Conservation (phyloP, 1,139 yeast genomes). For the Schizosaccharomyces versatilis region DNA sequence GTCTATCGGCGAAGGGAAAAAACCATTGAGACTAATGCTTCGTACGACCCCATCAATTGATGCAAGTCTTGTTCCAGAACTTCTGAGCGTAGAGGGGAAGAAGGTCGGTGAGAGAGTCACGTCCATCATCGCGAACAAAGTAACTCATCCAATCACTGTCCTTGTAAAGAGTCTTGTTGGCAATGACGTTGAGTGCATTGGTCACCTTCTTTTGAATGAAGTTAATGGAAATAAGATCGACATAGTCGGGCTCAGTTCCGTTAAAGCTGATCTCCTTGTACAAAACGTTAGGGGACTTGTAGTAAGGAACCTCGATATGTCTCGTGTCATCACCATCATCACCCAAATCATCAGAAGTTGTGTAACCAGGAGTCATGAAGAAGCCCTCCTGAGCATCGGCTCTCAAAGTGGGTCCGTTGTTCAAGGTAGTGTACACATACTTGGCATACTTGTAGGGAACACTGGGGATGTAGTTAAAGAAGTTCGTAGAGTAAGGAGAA, state of each 20-base stretch:
- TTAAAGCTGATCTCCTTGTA: neutral
- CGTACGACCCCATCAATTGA: too few species aligned
- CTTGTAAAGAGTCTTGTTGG: neutral
- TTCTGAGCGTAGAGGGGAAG: neutral
- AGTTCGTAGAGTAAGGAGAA: constrained; percentile 46
- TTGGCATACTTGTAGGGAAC: constrained; percentile 33
- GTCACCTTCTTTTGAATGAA: constrained; percentile 25
- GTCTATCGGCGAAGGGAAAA: neutral
- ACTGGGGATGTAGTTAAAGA: constrained; percentile 14
- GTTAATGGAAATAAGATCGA: constrained; percentile 58
- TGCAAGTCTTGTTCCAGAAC: neutral
- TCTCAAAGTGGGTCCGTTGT: constrained; percentile 2
- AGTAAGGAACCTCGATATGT: constrained; percentile 40
- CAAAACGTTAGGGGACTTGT: constrained; percentile 37
- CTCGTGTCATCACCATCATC: constrained; percentile 71
- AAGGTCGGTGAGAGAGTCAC: neutral
- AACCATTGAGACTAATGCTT: neutral
- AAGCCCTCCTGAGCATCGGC: constrained; percentile 24
- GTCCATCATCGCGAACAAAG: neutral
- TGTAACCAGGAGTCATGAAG: constrained; percentile 43
- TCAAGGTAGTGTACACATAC: constrained; percentile 6
- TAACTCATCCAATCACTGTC: neutral
- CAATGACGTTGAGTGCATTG: neutral
- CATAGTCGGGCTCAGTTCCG: constrained; percentile 15
- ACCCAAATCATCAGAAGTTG: constrained; percentile 68